Percentiles rank a stretch among this genome's conserved stretches.
These are phyloP conservation scores for Piper longum DNA, from an alignment of 164 flowering plant genomes.

Conservation along the genomic window DNA sequence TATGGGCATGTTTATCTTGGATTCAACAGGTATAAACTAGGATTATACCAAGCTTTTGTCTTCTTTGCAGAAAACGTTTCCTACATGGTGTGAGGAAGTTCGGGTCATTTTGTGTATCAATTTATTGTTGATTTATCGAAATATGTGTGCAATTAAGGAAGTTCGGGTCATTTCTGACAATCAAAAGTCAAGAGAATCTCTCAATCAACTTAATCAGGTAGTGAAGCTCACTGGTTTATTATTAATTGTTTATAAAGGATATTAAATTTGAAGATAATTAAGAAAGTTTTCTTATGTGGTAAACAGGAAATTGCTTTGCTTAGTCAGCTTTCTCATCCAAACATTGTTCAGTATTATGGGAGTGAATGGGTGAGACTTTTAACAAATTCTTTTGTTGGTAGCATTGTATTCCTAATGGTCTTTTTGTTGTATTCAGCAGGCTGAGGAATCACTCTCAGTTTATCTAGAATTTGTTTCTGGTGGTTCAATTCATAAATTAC, in stretches of 20 bases:
- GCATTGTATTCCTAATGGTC: too few relatives aligned
- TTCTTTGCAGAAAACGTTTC: too few relatives aligned
- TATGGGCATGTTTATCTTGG: too few relatives aligned
- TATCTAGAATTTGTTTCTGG: too few relatives aligned
- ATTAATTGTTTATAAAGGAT: neutral
- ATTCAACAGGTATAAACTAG: conserved; percentile 40
- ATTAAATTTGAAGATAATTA: too few relatives aligned
- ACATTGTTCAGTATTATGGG: conserved; percentile 81
- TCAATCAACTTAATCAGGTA: conserved; percentile 84
- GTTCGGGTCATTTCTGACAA: conserved; percentile 69
- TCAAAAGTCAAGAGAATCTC: conserved; percentile 63
- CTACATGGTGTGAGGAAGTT: too few relatives aligned
- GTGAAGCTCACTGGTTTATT: neutral
- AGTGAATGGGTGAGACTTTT: conserved; percentile 54
- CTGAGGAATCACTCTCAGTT: too few relatives aligned
- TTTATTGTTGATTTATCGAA: conserved; percentile 22
- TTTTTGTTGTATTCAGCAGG: neutral
- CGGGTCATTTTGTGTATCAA: neutral
- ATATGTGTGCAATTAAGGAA: conserved; percentile 95
- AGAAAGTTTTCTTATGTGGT: neutral
- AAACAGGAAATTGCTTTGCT: conserved; percentile 77
- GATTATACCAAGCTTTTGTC: neutral
- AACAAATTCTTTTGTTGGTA: neutral
- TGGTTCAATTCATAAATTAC: too few relatives aligned
- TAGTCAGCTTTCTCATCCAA: conserved; percentile 72